These are phyloP conservation scores for Cryptococcus floricola DNA, from an alignment of 1,284 basidiomycete species.

Conservation along the genomic window DNA sequence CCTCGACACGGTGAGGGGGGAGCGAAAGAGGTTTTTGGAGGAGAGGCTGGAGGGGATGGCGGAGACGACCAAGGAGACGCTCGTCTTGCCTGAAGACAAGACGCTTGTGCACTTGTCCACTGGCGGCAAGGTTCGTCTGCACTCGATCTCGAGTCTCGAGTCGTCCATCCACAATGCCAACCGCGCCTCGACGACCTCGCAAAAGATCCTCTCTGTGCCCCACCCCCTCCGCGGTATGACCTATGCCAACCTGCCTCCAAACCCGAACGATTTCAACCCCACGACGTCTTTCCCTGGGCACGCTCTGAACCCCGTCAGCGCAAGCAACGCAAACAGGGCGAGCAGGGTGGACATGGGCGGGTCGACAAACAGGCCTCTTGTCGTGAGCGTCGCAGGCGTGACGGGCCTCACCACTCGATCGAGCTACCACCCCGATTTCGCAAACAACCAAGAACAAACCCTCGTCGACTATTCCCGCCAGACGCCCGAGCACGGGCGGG, in stretches of 20 bases:
- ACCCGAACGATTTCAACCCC: slow-evolving; percentile 3
- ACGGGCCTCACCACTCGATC: slow-evolving; percentile 20
- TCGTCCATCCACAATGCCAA: slow-evolving; percentile 13
- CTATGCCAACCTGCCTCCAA: slow-evolving; percentile 21
- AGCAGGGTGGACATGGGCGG: neutral
- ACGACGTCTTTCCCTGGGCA: slow-evolving; percentile 11
- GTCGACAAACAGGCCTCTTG: slow-evolving; percentile 19
- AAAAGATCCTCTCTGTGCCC: slow-evolving; percentile 24
- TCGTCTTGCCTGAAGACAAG: slow-evolving; percentile 18
- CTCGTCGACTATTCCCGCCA: neutral
- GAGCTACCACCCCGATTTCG: neutral
- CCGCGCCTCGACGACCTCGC: slow-evolving; percentile 10
- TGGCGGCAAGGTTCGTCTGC: slow-evolving; percentile 6
- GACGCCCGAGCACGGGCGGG: slow-evolving; percentile 28
- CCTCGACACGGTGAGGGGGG: slow-evolving; percentile 27
- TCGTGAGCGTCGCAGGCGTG: slow-evolving; percentile 43
- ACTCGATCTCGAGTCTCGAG: slow-evolving; percentile 26
- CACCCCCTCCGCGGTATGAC: slow-evolving; percentile 37
- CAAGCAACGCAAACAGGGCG: neutral
- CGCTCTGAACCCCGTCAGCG: slow-evolving; percentile 20
- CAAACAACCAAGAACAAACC: neutral
- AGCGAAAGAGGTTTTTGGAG: slow-evolving; percentile 19
- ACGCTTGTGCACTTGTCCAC: slow-evolving; percentile 25
- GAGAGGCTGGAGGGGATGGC: slow-evolving; percentile 17
- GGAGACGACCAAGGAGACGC: slow-evolving; percentile 7